Evolutionary conservation across 1,284 basidiomycete genomes (phyloP).

Genomic region (Pholiota adiposa): DNA sequence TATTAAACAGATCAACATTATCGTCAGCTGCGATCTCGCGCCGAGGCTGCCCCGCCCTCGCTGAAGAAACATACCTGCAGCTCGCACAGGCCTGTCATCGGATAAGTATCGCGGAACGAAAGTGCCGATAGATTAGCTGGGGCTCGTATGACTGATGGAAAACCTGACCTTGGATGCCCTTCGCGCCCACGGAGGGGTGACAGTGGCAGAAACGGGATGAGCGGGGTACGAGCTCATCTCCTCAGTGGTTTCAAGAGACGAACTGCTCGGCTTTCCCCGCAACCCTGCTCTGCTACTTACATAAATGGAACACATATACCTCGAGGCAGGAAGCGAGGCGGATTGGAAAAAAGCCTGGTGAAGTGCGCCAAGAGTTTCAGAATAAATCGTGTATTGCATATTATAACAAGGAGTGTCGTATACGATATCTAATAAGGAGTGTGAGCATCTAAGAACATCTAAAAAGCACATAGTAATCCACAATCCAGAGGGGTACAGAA

Average conservation of each 20-base stretch:
- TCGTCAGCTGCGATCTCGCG: neutral
- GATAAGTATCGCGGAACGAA: neutral
- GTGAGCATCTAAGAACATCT: neutral
- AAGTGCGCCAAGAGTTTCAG: neutral
- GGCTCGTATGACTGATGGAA: slow-evolving; percentile 1
- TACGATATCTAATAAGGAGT: slow-evolving; percentile 14
- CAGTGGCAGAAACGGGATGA: slow-evolving; percentile 54
- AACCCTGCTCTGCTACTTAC: slow-evolving; percentile 8
- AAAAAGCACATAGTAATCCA: neutral
- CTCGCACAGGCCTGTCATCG: slow-evolving; percentile 54
- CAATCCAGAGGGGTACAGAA: neutral
- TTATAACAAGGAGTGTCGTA: slow-evolving; percentile 4
- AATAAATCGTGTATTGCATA: slow-evolving; percentile 7
- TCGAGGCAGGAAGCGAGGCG: slow-evolving; percentile 6
- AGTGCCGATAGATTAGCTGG: slow-evolving; percentile 6
- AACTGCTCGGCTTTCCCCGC: slow-evolving; percentile 33
- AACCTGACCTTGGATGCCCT: slow-evolving; percentile 48
- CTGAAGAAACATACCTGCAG: slow-evolving; percentile 48
- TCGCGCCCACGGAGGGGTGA: slow-evolving; percentile 41
- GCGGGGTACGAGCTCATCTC: slow-evolving; percentile 40
- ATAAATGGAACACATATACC: slow-evolving; percentile 17
- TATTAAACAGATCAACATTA: slow-evolving; percentile 7
- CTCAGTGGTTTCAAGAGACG: slow-evolving; percentile 22
- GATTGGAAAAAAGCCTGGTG: neutral
- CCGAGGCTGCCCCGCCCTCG: slow-evolving; percentile 5